Evolutionary conservation across 1,139 yeast genomes (phyloP).

Genomic region (Wickerhamiella pararugosa): DNA sequence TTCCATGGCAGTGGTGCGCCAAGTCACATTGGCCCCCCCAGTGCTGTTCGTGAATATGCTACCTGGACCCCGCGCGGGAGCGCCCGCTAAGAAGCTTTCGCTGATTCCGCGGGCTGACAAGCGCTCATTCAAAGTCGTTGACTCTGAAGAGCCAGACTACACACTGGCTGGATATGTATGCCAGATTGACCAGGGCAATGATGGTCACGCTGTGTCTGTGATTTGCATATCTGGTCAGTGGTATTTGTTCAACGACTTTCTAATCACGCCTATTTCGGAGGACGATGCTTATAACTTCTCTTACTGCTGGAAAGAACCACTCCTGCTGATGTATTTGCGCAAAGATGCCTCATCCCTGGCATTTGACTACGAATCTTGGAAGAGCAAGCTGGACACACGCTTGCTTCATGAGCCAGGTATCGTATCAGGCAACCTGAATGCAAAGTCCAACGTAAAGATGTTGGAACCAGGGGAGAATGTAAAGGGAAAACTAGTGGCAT

Average conservation of each 20-base stretch:
- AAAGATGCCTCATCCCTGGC: conserved; percentile 17
- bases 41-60: conserved; percentile 43
- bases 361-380: conserved; percentile 32
- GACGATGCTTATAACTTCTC: conserved; percentile 54
- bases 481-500: conserved; percentile 69
- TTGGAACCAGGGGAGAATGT: conserved; percentile 52
- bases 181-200: conserved; percentile 22
- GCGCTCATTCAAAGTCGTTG: conserved; percentile 8
- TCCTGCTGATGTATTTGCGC: conserved; percentile 46
- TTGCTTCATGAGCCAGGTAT: conserved; percentile 65
- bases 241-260: conserved; percentile 82
- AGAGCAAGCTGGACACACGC: conserved; percentile 38
- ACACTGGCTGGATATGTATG: conserved; percentile 26
- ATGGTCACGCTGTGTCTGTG: conserved; percentile 25
- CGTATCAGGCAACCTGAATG: conserved; percentile 52
- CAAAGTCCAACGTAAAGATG: conserved; percentile 45
- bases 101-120: conserved; percentile 8
- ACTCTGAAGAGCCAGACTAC: conserved; percentile 15
- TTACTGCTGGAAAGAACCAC: conserved; percentile 72
- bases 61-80: conserved; percentile 7
- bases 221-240: conserved; percentile 45
- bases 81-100: conserved; percentile 5
- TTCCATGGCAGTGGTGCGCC: conserved; percentile 36
- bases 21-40: conserved; percentile 45
- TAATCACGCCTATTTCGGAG: conserved; percentile 65